Evolutionary conservation across 1,284 basidiomycete genomes (phyloP), one percentile per base, ranked within the genome.

Genomic region (Amylostereum areolatum): DNA sequence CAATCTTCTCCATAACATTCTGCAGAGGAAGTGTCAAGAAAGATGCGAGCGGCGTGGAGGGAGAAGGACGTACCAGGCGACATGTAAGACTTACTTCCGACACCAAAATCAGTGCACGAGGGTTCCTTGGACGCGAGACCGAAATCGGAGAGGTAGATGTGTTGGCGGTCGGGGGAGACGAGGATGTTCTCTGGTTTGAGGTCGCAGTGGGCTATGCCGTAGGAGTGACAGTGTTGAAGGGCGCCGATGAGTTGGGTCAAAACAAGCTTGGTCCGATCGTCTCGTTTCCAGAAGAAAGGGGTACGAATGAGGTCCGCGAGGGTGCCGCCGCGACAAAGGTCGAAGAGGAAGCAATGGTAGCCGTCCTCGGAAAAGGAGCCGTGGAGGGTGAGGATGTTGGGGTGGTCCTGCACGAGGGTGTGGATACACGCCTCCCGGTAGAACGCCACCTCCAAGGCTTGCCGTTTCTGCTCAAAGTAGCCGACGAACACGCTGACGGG

Each of bases 351-450:
- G 7, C 10, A 7, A 25, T 11, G 10, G 24, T 41, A 25, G 39
- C 7, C 39, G 39, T 25, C 39, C 10, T 41, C 10, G 10, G 10
- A 9, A 24, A 41, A 7, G 9, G 25, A 7, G 8, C 39, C 10
- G 39, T 41, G 39, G 18, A 41, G 39, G 24, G 39, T 41, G 18
- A 41, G 10, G 18, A 41, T 41, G 24, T 25, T 25, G 24, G 39
- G 39, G 18, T 41, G 39, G 7, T 41, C 39, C 7, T 41, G 7
- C 18, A 25, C 39, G 39, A 9, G 39, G 24, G 25, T 9, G 24
- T 41, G 39, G 9, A 24, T 24, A 28, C 51, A 46, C n/a, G 59
- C 50, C 50, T 69, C 67, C 46, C 55, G 59, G n/a, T n/a, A n/a
- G n/a, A n/a, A n/a, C n/a, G n/a, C n/a, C n/a, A n/a, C n/a, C n/a